Conservation (phyloP, 1,139 yeast genomes). For the Fermentozyma sake region DNA sequence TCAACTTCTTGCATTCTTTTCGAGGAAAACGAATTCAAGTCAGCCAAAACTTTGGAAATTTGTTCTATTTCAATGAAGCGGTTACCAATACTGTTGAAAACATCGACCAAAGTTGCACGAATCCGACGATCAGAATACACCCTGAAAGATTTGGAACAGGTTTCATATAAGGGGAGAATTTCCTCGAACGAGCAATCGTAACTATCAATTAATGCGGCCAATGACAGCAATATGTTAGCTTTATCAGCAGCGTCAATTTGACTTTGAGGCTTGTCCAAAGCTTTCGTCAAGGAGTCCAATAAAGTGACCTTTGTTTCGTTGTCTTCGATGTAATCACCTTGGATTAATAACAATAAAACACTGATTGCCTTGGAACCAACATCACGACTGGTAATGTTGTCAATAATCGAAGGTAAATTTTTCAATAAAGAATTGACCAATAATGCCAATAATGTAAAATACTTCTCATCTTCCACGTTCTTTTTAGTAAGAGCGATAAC, state of each 20-base stretch:
- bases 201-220: conserved; percentile 49
- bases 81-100: conserved; percentile 58
- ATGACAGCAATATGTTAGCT: conserved; percentile 54
- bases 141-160: conserved; percentile 57
- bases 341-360: conserved; percentile 51
- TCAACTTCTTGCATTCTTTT: conserved; percentile 71
- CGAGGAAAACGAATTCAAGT: conserved; percentile 64
- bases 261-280: conserved; percentile 59
- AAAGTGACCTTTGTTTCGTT: conserved; percentile 52
- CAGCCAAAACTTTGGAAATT: conserved; percentile 51
- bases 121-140: conserved; percentile 54
- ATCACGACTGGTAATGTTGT: conserved; percentile 39
- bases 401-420: conserved; percentile 48
- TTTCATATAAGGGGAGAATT: conserved; percentile 49
- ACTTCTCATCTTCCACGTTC: conserved; percentile 39
- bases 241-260: conserved; percentile 54
- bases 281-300: conserved; percentile 54
- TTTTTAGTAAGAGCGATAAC: conserved; percentile 35
- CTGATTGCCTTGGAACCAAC: conserved; percentile 52
- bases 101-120: conserved; percentile 55
- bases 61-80: conserved; percentile 41
- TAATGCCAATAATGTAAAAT: conserved; percentile 46
- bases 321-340: conserved; percentile 57
- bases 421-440: conserved; percentile 54
- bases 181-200: conserved; percentile 53